Evolutionary conservation across 805 yeast species (phyloP), one percentile per base, ranked within the genome.

Genomic region (Huiozyma naganishii): DNA sequence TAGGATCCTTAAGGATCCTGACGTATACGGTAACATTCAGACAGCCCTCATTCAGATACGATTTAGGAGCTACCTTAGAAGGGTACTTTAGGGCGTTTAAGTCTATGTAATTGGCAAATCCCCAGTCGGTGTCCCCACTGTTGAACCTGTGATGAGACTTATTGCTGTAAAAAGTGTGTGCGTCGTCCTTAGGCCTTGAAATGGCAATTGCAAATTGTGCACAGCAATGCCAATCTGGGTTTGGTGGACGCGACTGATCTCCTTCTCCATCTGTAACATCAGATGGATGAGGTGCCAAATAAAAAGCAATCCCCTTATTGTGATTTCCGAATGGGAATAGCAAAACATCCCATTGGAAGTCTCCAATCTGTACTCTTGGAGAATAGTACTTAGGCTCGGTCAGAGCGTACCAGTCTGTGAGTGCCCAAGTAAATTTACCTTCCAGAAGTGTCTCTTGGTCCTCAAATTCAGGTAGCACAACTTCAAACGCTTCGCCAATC

Each of bases 61-160:
- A 62, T 7, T 71, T 59, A 4, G 62, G 58, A 34, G 62, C 61
- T n/a, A 62, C 63, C 41, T 62, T 62, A 3, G 61, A 51, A 34
- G 68, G 69, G n/a, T 52, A 47, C 47, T 65, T 62, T 46, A 80
- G 65, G 48, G 68, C 68, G 36, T 75, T 68, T 29, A 75, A 54
- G 44, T 83, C 90, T 13, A 79, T 66, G 53, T 87, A 79, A 46
- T 79, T 79, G 7, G 89, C 76, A 63, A 92, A 92, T 28, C 99
- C 99, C 99, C 99, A 92, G 61, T 92, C 99, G 1, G 85, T 76
- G 44, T 85, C 95, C 39, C 71, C 67, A 7, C 77, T 70, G 50
- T 72, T 76, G 65, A 86, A 92, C 48, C 98, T 69, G 59, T 88
- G 95, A 45, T 76, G 76, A 0, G 95, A 82, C 6, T 74, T 72